These are phyloP conservation scores for Aspergillus terreus DNA, from an alignment of 2,329 filamentous ascomycete genomes.

Conservation along the genomic window DNA sequence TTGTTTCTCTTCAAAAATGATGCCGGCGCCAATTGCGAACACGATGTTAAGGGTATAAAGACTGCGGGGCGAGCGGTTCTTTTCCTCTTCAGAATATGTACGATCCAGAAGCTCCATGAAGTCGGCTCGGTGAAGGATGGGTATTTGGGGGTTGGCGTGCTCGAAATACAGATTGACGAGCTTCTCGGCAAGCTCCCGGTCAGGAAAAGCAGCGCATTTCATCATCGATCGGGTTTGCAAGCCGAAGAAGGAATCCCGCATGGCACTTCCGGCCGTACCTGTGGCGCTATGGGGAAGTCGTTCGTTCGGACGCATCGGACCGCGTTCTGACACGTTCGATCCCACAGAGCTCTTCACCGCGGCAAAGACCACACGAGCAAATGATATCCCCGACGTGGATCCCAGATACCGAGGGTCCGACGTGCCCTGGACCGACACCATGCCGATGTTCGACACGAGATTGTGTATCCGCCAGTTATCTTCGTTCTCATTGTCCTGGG, in stretches of 20 bases:
- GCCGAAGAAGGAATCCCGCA: conserved; percentile 97
- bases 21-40: conserved; percentile 90
- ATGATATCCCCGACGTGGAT: conserved; percentile 86
- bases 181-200: conserved; percentile 66
- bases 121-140: conserved; percentile 81
- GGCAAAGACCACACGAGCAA: conserved; percentile 89
- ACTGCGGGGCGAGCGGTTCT: conserved; percentile 69
- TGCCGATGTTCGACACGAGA: conserved; percentile 65
- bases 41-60: conserved; percentile 97
- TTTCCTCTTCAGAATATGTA: conserved; percentile 67
- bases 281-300: conserved; percentile 47
- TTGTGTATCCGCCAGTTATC: conserved; percentile 62
- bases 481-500: conserved; percentile 48
- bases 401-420: conserved; percentile 79
- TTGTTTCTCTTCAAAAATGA: conserved; percentile 65
- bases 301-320: conserved; percentile 58
- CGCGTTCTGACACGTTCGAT: conserved; percentile 59
- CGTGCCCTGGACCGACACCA: conserved; percentile 73
- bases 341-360: conserved; percentile 76
- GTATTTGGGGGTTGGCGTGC: conserved; percentile 93
- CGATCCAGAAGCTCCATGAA: conserved; percentile 86
- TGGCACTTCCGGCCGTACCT: conserved; percentile 65
- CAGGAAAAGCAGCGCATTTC: conserved; percentile 78
- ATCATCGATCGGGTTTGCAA: conserved; percentile 87
- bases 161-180: conserved; percentile 87